Evolutionary conservation across 192 early-diverging fungal genomes (phyloP).

Genomic region (Oehlia diaphana): DNA sequence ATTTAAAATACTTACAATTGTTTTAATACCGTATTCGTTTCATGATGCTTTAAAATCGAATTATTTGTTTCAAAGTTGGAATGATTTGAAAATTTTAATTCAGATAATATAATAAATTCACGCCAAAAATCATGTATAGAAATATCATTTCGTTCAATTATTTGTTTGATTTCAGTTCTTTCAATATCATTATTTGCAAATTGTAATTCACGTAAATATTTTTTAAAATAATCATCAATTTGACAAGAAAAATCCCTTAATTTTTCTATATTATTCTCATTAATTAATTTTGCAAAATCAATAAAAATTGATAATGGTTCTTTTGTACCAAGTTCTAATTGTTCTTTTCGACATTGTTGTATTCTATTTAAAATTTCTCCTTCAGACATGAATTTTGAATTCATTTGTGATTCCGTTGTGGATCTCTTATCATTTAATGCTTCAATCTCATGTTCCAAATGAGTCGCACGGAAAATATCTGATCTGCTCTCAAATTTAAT

Average conservation of each 20-base stretch:
- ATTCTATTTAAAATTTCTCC: not conserved
- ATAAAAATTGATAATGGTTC: not conserved
- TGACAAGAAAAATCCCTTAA: not conserved
- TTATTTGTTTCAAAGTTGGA: too few species aligned
- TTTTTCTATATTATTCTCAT: not conserved
- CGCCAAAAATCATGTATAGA: slow-evolving; percentile 17
- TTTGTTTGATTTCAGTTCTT: not conserved
- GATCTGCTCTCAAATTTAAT: not conserved
- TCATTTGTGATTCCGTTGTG: not conserved
- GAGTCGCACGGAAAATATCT: not conserved
- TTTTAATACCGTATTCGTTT: not conserved
- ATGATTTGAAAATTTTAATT: not conserved
- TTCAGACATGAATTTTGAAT: slow-evolving; percentile 4
- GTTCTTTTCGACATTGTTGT: not conserved
- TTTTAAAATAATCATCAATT: slow-evolving; percentile 10
- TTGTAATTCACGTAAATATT: not conserved
- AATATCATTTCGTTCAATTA: slow-evolving; percentile 17
- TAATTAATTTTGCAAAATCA: not conserved
- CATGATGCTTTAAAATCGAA: too few species aligned
- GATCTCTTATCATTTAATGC: not conserved
- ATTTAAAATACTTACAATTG: not conserved
- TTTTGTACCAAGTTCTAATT: not conserved
- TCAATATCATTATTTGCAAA: not conserved
- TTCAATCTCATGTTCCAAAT: slow-evolving; percentile 2
- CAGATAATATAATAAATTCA: slow-evolving; percentile 5